Conservation (phyloP, 23 red algal species). For the Gracilaria domingensis region DNA sequence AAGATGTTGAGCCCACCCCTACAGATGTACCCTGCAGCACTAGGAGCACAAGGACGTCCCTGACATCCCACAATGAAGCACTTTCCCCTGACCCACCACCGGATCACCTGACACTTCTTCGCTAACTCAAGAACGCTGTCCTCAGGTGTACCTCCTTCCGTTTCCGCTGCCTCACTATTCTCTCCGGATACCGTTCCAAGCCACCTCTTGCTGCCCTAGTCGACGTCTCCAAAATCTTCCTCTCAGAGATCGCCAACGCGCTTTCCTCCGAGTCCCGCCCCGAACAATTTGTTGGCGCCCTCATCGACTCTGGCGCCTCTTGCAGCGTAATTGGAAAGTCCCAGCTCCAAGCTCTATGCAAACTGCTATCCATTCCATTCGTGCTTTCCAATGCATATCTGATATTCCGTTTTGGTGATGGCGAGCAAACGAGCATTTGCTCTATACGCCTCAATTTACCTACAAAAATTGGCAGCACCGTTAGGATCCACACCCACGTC, state of each 20-base stretch:
- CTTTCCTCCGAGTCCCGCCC: neutral
- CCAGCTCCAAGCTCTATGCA: conserved; percentile 13
- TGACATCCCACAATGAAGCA: neutral
- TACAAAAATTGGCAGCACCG: neutral
- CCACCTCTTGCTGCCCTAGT: neutral
- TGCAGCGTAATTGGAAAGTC: neutral
- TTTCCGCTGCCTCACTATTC: neutral
- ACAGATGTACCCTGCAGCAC: neutral
- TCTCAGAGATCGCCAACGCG: neutral
- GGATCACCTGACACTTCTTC: neutral
- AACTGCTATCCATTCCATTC: neutral
- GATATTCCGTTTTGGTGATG: conserved; percentile 47
- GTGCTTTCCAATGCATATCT: neutral
- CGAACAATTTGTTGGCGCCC: conserved; percentile 1
- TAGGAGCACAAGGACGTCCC: neutral
- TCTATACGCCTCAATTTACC: neutral
- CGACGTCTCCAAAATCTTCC: neutral
- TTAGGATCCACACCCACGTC: neutral
- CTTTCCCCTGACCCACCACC: neutral
- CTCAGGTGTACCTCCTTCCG: neutral
- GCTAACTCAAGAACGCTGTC: conserved; percentile 6
- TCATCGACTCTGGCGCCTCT: conserved; percentile 12
- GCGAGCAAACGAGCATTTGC: neutral
- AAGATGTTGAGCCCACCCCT: too few species aligned
- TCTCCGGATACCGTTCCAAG: neutral